A percentile compares a stretch with the other conserved stretches of the same genome.
These are phyloP conservation scores for Suillus alpinus DNA, from an alignment of 768 basidiomycete species.

Conservation along the genomic window DNA sequence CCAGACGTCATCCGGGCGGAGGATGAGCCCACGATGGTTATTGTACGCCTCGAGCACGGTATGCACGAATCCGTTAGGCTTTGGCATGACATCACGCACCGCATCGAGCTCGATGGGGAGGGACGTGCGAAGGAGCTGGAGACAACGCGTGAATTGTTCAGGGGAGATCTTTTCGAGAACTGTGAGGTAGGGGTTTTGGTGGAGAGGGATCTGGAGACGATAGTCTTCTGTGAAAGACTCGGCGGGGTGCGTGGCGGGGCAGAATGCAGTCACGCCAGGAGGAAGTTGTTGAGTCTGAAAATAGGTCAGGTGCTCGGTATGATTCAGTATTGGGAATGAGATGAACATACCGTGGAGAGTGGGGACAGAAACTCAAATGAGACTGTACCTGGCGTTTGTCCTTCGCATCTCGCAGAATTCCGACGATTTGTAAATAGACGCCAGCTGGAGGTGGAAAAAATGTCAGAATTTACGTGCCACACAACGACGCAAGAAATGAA, in stretches of 20 bases:
- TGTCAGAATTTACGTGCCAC: no score
- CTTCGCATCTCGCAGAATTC: no score
- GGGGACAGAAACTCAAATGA: background rate
- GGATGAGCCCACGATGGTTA: slow-evolving; percentile 32
- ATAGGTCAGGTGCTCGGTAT: slow-evolving; percentile 7
- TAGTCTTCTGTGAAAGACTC: slow-evolving; percentile 32
- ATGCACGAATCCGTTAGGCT: slow-evolving; percentile 31
- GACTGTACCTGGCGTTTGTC: no score
- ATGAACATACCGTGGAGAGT: background rate
- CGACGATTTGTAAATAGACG: no score
- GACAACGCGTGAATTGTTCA: slow-evolving; percentile 20
- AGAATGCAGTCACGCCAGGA: slow-evolving; percentile 19
- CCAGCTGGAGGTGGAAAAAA: no score
- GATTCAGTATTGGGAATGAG: background rate
- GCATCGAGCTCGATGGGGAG: slow-evolving; percentile 16
- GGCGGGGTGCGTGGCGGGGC: slow-evolving; percentile 17
- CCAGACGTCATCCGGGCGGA: slow-evolving; percentile 47
- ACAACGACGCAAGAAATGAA: no score
- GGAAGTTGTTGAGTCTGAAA: slow-evolving; percentile 6
- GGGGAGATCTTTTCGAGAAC: slow-evolving; percentile 21
- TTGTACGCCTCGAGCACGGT: slow-evolving; percentile 34
- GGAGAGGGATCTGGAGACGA: slow-evolving; percentile 20
- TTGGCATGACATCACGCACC: slow-evolving; percentile 15
- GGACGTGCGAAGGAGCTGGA: slow-evolving; percentile 28
- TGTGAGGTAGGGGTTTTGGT: slow-evolving; percentile 18